Evolutionary conservation across 2,329 filamentous ascomycete genomes (phyloP), one percentile per base, ranked within the genome.

Genomic region (Chrysoporthe cubensis): DNA sequence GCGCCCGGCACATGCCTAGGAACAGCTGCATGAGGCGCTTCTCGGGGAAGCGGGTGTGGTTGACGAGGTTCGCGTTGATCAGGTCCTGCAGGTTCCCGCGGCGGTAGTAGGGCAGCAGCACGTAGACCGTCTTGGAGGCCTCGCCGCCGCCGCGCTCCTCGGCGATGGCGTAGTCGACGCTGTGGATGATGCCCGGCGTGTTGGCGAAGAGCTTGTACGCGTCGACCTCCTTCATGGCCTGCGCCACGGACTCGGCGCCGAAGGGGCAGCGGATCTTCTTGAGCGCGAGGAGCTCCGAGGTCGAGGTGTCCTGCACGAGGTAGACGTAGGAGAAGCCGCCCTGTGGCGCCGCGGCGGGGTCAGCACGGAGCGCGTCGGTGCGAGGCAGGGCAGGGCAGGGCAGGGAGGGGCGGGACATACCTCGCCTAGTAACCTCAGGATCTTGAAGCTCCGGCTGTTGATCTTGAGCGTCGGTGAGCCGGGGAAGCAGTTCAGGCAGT

Each of bases 221-320:
- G 79, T 98, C 95, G 70, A 98, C 96, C 83, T 99, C 96, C 79
- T 95, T 95, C 85, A 98, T 91, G 63, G 96, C 96, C 78, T 93
- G 93, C 72, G 93, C 90, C 68, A 99, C 95, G 37, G 93, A 97
- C 84, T 99, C 96, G 79, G 96, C 91, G 72, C 96, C 96, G 76
- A 99, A 98, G 4, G 96, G 95, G 84, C 96, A 99, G 77, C 95
- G 91, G 79, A 99, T 99, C 86, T 99, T 99, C 81, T 99, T 99
- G 70, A 98, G 89, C 21, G 96, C 96, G 79, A 97, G 95, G 59
- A 97, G 87, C 74, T 95, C 89, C 69, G 92, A 91, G 64, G 89
- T 91, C 65, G 88, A 84, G 60, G 91, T 95, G 79, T 97, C 94
- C 84, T 98, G 92, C 69, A 99, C 96, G 69, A 99, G 92, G 82